Conservation (phyloP, 305 asterid species). For the Plantago coronopus region DNA sequence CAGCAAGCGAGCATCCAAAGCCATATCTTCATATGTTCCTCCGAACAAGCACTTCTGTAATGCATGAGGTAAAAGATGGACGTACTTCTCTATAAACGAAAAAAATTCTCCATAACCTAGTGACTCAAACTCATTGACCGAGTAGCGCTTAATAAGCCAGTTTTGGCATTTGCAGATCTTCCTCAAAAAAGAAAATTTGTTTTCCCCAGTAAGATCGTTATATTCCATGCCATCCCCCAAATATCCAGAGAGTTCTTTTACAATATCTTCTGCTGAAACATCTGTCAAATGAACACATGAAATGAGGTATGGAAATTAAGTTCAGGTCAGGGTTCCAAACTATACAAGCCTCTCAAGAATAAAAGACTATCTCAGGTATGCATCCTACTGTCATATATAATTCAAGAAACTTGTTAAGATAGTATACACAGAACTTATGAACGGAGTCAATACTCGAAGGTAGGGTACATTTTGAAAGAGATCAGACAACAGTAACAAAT, state of each 20-base stretch:
- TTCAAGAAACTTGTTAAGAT: no score
- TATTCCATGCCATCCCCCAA: conserved; percentile 42
- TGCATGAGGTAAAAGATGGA: conserved; percentile 46
- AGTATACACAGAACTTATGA: no score
- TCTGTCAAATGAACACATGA: conserved; percentile 38
- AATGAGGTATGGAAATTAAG: conserved; percentile 12
- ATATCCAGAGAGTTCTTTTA: conserved; percentile 52
- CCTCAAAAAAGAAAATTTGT: conserved; percentile 45
- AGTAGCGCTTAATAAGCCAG: conserved; percentile 59
- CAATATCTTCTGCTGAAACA: conserved; percentile 59
- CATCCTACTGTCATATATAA: no score
- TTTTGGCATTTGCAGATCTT: conserved; percentile 65
- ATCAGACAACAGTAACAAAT: no score
- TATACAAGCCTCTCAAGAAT: no score
- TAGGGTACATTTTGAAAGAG: no score
- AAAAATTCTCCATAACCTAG: conserved; percentile 79
- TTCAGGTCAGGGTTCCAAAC: not conserved
- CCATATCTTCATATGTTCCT: conserved; percentile 34
- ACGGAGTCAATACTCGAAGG: no score
- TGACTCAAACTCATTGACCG: conserved; percentile 51
- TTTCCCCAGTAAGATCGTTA: conserved; percentile 31
- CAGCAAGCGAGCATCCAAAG: conserved; percentile 65
- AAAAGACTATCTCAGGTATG: no score
- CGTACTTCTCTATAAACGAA: conserved; percentile 63
- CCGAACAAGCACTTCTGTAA: conserved; percentile 48